Base-by-base conservation (phyloP, 1,284 basidiomycete species). In the Lignosus rhinocerotis region DNA sequence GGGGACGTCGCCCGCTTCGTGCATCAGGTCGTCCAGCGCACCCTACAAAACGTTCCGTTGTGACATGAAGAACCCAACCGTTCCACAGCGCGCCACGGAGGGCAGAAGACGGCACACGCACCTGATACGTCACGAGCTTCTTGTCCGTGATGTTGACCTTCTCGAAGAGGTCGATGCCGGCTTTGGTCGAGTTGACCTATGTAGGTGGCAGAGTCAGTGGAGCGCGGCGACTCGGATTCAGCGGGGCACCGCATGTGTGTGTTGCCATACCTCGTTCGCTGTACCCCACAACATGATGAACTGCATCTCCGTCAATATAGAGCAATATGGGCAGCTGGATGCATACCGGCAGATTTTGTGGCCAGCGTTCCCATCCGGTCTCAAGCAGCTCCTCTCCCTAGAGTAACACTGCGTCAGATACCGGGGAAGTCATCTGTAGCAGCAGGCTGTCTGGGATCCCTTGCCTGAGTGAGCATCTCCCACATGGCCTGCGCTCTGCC, bases 1-100 rank as follows among this genome's bases (percentile, higher is more conserved):
- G 66, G 84, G 81, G 4, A 90, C 80, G 9, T 84, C 84, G 48
- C 87, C 80, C 0, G 86, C 83, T 70, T 96, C 94, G 66, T 93
- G 90, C 51, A 90, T 85, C 11, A 93, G 75, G 69, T 95, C 94
- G 66, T 96, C 93, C 67, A 81, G 88, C 30, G 84, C 90, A 19
- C 82, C 86, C 86, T 93, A 30, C 43, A 30, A 19, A 1, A 3
- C 3, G 9, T 6, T 19, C 41, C 10, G n/a, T 4, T 6, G n/a
- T 36, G 30, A 19, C 12, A 39, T 34, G 3, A 14, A 25, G 12
- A 38, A 21, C 2, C 6, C 30, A 16, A n/a, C 9, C 19, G 21
- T 9, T n/a, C n/a, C n/a, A 30, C 7, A 11, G 5, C 17, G 3
- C 3, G 17, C 17, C 11, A 5, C 33, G 17, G n/a, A 41, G 39